These are phyloP conservation scores for Naematelia aurantialba DNA, from an alignment of 768 basidiomycete species.

Conservation along the genomic window DNA sequence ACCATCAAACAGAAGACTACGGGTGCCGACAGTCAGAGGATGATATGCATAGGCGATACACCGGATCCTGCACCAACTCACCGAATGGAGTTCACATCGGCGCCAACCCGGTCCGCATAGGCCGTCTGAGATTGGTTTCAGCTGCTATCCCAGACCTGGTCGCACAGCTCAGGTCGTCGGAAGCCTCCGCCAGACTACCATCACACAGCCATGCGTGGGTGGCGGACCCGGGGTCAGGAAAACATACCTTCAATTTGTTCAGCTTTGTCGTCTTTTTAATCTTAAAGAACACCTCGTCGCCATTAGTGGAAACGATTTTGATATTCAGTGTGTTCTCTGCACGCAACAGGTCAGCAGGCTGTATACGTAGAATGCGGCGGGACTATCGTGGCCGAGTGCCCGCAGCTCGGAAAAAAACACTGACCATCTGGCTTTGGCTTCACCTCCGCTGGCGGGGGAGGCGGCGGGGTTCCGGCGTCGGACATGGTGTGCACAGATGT, in stretches of 20 bases:
- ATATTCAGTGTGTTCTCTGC: conserved; percentile 42
- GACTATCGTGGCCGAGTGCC: neutral
- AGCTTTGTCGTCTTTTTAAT: conserved; percentile 90
- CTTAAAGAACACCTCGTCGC: conserved; percentile 94
- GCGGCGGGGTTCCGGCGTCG: conserved; percentile 34
- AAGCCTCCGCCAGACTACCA: no score
- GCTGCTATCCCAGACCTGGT: conserved; percentile 5
- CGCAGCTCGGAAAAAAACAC: neutral
- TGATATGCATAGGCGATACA: neutral
- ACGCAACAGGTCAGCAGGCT: neutral
- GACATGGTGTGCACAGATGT: conserved; percentile 25
- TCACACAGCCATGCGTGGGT: no score
- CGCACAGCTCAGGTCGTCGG: neutral
- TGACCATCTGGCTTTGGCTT: conserved; percentile 42
- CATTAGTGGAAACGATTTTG: conserved; percentile 50
- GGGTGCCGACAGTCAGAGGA: neutral
- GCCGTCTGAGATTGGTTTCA: conserved; percentile 54
- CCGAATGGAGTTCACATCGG: conserved; percentile 83
- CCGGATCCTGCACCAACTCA: conserved; percentile 52
- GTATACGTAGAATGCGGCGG: neutral
- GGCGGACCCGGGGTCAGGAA: neutral
- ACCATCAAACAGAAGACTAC: conserved; percentile 88
- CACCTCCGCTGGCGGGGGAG: conserved; percentile 20
- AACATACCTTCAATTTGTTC: conserved; percentile 72
- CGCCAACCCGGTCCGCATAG: conserved; percentile 87